These are phyloP conservation scores for Coniochaeta ligniaria DNA, from an alignment of 2,329 filamentous ascomycete species.

Conservation along the genomic window DNA sequence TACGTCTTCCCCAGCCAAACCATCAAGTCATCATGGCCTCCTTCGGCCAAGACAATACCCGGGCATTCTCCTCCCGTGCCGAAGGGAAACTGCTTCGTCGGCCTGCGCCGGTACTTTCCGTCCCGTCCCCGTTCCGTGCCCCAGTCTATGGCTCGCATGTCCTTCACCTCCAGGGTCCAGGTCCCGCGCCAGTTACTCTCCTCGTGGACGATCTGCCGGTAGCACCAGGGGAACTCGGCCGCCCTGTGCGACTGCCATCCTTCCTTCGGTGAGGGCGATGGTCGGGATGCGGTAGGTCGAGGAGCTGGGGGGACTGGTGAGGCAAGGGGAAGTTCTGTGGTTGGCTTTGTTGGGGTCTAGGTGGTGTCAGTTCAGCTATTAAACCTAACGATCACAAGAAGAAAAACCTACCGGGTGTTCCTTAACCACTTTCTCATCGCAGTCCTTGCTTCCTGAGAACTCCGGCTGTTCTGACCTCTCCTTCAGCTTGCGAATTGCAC, in stretches of 20 bases:
- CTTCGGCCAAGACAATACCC: constrained; percentile 4
- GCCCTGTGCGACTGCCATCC: constrained; percentile 4
- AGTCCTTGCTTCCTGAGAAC: too few relatives aligned
- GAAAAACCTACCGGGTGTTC: neutral
- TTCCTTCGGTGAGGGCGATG: neutral
- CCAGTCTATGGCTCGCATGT: constrained; percentile 11
- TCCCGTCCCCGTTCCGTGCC: constrained; percentile 8
- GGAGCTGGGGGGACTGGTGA: neutral
- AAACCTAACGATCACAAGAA: neutral
- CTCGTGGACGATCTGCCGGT: constrained; percentile 7
- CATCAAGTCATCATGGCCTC: constrained; percentile 14
- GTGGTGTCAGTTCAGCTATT: neutral
- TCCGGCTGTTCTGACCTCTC: neutral
- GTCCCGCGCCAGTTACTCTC: constrained; percentile 16
- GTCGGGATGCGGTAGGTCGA: neutral
- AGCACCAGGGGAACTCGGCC: constrained; percentile 10
- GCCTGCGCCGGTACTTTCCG: constrained; percentile 8
- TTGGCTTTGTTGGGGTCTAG: neutral
- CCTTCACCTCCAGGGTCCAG: constrained; percentile 13
- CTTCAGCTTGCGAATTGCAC: neutral
- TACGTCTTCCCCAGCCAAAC: constrained; percentile 9
- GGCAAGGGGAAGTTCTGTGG: neutral
- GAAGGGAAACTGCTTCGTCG: constrained; percentile 12
- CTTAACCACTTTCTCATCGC: neutral
- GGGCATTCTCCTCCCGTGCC: neutral